Base-by-base conservation (phyloP, 2,329 filamentous ascomycete species). In the Trichoderma sp. region DNA sequence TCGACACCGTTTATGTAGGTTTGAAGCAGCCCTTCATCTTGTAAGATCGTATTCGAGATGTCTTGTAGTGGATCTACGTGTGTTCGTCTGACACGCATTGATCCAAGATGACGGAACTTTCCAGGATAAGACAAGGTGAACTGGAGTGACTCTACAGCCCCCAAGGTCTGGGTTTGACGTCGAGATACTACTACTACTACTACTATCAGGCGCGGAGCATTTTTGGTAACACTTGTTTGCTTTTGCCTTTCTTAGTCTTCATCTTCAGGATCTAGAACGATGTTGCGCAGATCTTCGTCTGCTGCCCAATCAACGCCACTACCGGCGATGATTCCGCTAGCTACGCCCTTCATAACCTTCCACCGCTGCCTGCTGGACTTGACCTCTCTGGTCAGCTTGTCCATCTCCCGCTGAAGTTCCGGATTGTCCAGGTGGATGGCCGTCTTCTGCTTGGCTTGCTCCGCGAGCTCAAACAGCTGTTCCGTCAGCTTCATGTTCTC, bases 301-400 rank as follows among this genome's bases (percentile, higher is more conserved):
- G 85, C 82, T 13, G 87, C 88, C 93, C 93, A 97, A 74, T 96
- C 89, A 64, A 95, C 83, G 56, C 93, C 93, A 77, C 92, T 96
- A 3, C 91, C 92, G 5, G 88, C 91, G 56, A 97, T 86, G 66
- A 93, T 85, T 19, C 90, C 92, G 74, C 90, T 91, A n/a, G 91
- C 85, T 50, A 93, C 87, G 27, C 87, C 91, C 80, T 94, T 95
- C 77, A 94, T 86, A 22, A 90, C 88, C 73, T 88, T 87, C 89
- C 89, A 92, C 74, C 86, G 85, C 71, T 88, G 87, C 70, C 86
- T 86, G 75, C 88, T 90, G 25, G 81, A 81, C 73, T 85, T 88
- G 68, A 91, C 79, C 48, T 89, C 84, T 6, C 76, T 79, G 73
- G 92, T 87, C 12, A 90, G 80, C 59, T 79, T 79, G 39, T 84